Percentiles rank a stretch among this genome's conserved stretches.
phyloP scores from a whole-genome alignment of 805 yeast genomes.

The Danielia oregonensis region DNA sequence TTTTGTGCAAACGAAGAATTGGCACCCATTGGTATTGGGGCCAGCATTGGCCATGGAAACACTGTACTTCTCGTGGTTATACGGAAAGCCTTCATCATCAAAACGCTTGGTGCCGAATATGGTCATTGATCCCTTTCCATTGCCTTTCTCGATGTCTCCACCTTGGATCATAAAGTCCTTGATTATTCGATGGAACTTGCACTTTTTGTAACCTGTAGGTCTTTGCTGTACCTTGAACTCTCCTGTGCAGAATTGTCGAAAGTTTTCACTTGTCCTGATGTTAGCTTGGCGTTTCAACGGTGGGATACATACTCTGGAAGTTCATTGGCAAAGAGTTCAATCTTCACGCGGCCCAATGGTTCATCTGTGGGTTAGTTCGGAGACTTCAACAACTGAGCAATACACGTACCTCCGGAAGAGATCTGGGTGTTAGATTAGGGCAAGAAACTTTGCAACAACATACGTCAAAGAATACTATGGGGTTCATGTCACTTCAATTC shows the following conservation, averaged over 20 bases:
- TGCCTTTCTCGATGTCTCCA: constrained; percentile 43
- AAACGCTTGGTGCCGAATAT: constrained; percentile 41
- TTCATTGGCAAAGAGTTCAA: constrained; percentile 36
- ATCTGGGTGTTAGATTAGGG: constrained; percentile 17
- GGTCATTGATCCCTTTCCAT: constrained; percentile 42
- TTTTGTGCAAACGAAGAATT: constrained; percentile 38
- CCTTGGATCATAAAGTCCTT: constrained; percentile 44
- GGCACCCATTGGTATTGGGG: constrained; percentile 44
- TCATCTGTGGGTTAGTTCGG: constrained; percentile 4
- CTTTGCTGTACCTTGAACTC: constrained; percentile 34
- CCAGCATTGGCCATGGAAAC: constrained; percentile 43
- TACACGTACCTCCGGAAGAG: constrained; percentile 23
- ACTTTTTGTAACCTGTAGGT: constrained; percentile 43
- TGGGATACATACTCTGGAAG: constrained; percentile 31
- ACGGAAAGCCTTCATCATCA: constrained; percentile 41
- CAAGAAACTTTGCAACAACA: background rate
- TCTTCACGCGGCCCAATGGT: constrained; percentile 41
- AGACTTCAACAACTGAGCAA: constrained; percentile 13
- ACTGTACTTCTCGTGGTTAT: constrained; percentile 23
- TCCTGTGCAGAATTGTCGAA: constrained; percentile 52
- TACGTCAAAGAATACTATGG: constrained; percentile 5
- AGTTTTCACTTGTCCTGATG: constrained; percentile 43
- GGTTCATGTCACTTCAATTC: too few species aligned
- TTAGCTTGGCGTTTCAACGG: background rate
- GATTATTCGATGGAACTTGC: constrained; percentile 38